Conservation (phyloP, 179 eudicot species). For the Spinacia oleracea region DNA sequence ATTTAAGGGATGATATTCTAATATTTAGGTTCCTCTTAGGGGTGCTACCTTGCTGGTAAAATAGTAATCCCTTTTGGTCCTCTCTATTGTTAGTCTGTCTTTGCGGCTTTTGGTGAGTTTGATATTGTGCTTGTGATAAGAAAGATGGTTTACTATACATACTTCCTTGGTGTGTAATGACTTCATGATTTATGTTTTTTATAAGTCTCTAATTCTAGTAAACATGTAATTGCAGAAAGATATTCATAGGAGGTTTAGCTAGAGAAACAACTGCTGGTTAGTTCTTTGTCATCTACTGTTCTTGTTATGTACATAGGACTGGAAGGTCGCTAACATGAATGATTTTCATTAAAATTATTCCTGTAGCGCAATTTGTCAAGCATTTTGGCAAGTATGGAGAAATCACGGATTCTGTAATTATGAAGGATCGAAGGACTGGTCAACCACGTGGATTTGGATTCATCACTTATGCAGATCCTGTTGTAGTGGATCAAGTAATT, state of each 20-base stretch:
- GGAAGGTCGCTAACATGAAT: neutral
- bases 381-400: conserved; percentile 54
- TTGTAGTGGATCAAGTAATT: conserved; percentile 50
- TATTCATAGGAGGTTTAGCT: conserved; percentile 93
- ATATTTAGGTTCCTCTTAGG: neutral
- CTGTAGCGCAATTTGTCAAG: conserved; percentile 59
- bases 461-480: conserved; percentile 52
- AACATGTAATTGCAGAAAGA: conserved; percentile 65
- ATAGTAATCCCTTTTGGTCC: neutral
- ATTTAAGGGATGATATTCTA: neutral
- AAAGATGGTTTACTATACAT: neutral
- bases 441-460: conserved; percentile 60
- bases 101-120: neutral
- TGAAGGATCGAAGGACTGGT: conserved; percentile 53
- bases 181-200: conserved; percentile 2
- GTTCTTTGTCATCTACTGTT: conserved; percentile 34
- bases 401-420: conserved; percentile 54
- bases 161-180: conserved; percentile 1
- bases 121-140: neutral
- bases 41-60: neutral
- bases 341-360: conserved; percentile 5
- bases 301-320: conserved; percentile 19
- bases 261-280: conserved; percentile 90
- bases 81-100: neutral
- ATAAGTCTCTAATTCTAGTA: conserved; percentile 34